Evolutionary conservation across 441 rosid species (phyloP).

Genomic region (Brassica hybrid): DNA sequence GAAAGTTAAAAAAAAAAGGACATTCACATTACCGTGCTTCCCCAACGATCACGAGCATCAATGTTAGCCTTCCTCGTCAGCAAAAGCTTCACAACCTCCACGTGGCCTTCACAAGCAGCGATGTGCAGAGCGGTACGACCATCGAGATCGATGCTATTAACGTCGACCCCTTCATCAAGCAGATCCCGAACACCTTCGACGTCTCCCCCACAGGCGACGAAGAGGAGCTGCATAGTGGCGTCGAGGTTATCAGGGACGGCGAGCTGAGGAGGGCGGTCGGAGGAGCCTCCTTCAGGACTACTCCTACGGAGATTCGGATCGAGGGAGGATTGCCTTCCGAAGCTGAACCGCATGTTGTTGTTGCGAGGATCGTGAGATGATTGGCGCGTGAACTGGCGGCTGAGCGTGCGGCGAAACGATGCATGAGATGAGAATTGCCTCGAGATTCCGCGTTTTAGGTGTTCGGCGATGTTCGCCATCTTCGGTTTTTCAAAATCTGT

Average conservation of each 20-base stretch:
- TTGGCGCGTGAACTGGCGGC: constrained; percentile 71
- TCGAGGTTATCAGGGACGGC: constrained; percentile 91
- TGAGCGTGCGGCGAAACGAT: constrained; percentile 59
- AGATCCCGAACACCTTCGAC: constrained; percentile 75
- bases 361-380: constrained; percentile 76
- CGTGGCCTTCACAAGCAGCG: constrained; percentile 95
- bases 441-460: constrained; percentile 76
- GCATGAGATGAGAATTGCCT: constrained; percentile 77
- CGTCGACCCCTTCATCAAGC: constrained; percentile 78
- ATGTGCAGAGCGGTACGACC: constrained; percentile 95
- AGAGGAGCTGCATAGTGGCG: constrained; percentile 88
- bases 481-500: background rate
- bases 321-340: constrained; percentile 85
- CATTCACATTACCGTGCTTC: constrained; percentile 78
- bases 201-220: constrained; percentile 85
- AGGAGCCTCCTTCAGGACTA: constrained; percentile 53
- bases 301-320: constrained; percentile 79
- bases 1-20: background rate
- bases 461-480: constrained; percentile 59
- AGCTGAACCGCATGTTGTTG: constrained; percentile 75
- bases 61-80: constrained; percentile 73
- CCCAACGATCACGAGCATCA: constrained; percentile 99
- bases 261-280: constrained; percentile 43
- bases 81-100: constrained; percentile 75
- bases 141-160: constrained; percentile 89